A percentile compares a stretch with the other conserved stretches of the same genome.
Evolutionary conservation across 352 stramenopile species (phyloP).

Genomic region (Pelagophyceae sp.): DNA sequence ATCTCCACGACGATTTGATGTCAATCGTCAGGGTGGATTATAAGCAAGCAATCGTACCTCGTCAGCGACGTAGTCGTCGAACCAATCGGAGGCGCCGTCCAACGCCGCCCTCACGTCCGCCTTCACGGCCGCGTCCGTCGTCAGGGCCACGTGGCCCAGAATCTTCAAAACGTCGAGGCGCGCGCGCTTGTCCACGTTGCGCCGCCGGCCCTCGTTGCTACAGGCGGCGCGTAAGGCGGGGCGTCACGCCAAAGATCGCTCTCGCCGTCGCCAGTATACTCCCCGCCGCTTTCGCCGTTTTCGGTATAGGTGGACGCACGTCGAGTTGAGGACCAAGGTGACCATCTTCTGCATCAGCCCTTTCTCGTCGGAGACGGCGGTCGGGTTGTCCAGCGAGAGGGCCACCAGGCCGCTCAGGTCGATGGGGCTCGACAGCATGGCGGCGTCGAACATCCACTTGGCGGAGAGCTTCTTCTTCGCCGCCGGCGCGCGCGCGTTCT

Average conservation of each 20-base stretch:
- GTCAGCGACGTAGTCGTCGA: constrained; percentile 41
- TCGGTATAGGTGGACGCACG: no score
- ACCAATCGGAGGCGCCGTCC: constrained; percentile 39
- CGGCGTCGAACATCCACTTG: constrained; percentile 1
- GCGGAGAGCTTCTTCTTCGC: not conserved
- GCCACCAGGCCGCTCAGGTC: constrained; percentile 37
- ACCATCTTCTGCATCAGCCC: not conserved
- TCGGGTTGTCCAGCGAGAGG: constrained; percentile 34
- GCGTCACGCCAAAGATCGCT: no score
- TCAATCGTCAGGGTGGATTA: no score
- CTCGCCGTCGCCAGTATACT: no score
- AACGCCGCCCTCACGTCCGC: constrained; percentile 9
- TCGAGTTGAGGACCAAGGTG: not conserved
- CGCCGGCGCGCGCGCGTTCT: no score
- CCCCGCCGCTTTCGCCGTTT: no score
- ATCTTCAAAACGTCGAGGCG: constrained; percentile 46
- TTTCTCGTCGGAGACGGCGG: constrained; percentile 37
- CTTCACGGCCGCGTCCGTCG: not conserved
- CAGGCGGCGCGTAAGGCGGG: no score
- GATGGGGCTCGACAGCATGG: not conserved
- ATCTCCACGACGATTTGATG: no score
- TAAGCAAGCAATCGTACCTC: no score
- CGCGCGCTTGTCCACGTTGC: constrained; percentile 41
- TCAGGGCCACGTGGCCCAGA: constrained; percentile 37
- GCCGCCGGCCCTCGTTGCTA: constrained; percentile 21